phyloP scores from a whole-genome alignment of 1,284 basidiomycete species.

The Microbotryum lychnidis-dioicae region DNA sequence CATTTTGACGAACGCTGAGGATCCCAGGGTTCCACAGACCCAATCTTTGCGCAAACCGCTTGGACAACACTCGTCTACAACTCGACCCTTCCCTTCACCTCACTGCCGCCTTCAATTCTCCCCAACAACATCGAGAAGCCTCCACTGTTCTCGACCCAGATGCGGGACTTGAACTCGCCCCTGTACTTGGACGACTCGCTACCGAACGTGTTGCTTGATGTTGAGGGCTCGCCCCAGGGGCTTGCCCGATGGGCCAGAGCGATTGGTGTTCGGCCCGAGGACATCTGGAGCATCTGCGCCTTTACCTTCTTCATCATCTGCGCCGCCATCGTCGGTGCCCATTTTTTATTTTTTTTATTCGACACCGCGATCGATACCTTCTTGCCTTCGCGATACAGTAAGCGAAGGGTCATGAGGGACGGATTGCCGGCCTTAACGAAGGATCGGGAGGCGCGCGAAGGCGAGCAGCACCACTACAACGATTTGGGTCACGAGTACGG shows the following conservation, averaged over 20 bases:
- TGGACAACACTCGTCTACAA: conserved; percentile 77
- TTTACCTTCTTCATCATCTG: conserved; percentile 72
- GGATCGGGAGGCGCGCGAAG: background rate
- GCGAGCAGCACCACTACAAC: conserved; percentile 3
- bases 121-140: conserved; percentile 40
- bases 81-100: conserved; percentile 58
- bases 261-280: conserved; percentile 68
- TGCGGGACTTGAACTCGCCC: conserved; percentile 59
- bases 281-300: conserved; percentile 76
- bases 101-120: conserved; percentile 55
- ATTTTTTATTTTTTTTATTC: conserved; percentile 19
- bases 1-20: background rate
- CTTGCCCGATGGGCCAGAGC: conserved; percentile 70
- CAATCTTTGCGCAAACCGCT: conserved; percentile 70
- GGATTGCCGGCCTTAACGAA: background rate
- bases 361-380: conserved; percentile 18
- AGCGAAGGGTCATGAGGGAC: background rate
- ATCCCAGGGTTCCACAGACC: conserved; percentile 50
- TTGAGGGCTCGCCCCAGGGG: conserved; percentile 32
- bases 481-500: conserved; percentile 2
- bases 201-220: conserved; percentile 62
- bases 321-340: conserved; percentile 57
- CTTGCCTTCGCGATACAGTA: conserved; percentile 11
- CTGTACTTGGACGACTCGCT: conserved; percentile 63
- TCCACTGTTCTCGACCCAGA: conserved; percentile 44